A percentile compares a stretch with the other conserved stretches of the same genome.
phyloP scores from a whole-genome alignment of 441 rosid genomes.

The Euphorbia neoarborescens region DNA sequence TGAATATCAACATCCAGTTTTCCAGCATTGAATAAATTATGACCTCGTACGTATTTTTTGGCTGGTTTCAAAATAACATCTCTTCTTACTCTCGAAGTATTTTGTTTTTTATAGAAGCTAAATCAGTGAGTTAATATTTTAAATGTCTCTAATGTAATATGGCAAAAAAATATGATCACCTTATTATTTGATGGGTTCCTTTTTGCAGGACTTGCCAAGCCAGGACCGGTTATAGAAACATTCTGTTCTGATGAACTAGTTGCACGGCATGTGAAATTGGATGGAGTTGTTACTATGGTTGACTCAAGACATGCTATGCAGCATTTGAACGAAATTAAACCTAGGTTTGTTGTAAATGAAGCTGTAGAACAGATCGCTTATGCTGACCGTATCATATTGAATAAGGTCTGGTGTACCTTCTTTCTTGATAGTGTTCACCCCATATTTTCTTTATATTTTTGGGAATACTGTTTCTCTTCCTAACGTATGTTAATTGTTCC shows the following conservation, averaged over 20 bases:
- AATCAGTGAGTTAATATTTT: not conserved
- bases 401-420: constrained; percentile 38
- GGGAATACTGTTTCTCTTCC: not conserved
- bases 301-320: constrained; percentile 64
- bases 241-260: constrained; percentile 59
- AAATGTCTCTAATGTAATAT: not conserved
- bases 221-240: constrained; percentile 67
- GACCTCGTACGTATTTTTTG: not conserved
- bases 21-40: not conserved
- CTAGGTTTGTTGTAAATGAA: constrained; percentile 64
- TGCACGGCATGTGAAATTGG: constrained; percentile 46
- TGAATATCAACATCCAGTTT: not conserved
- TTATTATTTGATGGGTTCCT: not conserved
- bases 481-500: not conserved
- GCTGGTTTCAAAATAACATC: not conserved
- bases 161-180: not conserved
- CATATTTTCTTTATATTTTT: not conserved
- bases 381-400: constrained; percentile 65
- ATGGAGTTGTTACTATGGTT: constrained; percentile 71
- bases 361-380: constrained; percentile 69
- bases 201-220: constrained; percentile 65
- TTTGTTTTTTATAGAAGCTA: not conserved
- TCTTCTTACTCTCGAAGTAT: not conserved
- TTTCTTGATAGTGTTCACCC: not conserved
- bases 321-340: constrained; percentile 58